These are phyloP conservation scores for Trametes polyzona DNA, from an alignment of 1,284 basidiomycete genomes.

Conservation along the genomic window DNA sequence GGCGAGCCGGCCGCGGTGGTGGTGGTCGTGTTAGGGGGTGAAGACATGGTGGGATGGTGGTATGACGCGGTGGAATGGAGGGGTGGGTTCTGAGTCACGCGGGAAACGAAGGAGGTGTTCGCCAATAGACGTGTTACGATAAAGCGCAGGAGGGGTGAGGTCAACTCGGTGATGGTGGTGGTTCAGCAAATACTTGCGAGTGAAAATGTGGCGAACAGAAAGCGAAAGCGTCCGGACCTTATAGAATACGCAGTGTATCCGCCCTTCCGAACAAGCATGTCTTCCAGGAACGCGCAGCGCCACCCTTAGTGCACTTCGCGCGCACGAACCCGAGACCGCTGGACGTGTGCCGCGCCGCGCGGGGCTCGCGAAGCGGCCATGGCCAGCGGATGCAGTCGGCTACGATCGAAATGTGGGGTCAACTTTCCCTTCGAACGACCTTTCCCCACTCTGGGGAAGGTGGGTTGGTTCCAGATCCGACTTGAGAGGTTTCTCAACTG, in stretches of 20 bases:
- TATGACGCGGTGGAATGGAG: neutral
- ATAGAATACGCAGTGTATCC: constrained; percentile 1
- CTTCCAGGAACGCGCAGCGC: neutral
- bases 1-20: neutral
- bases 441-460: neutral
- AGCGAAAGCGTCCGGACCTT: neutral
- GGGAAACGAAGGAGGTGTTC: neutral
- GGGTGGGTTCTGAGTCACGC: neutral
- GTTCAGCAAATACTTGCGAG: neutral
- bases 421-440: neutral
- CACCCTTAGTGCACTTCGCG: neutral
- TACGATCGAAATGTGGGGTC: constrained; percentile 11
- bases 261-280: neutral
- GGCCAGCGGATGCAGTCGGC: constrained; percentile 9
- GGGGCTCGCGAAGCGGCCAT: neutral
- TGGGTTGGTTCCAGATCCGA: neutral
- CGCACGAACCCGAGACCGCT: neutral
- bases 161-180: neutral
- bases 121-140: no score
- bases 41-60: neutral
- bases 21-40: neutral
- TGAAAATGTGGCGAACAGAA: neutral
- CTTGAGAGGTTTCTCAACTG: neutral
- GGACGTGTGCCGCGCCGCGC: neutral
- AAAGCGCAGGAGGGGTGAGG: neutral